Conservation (phyloP, 2,329 filamentous ascomycete species). For the Botryosphaeria dothidea region DNA sequence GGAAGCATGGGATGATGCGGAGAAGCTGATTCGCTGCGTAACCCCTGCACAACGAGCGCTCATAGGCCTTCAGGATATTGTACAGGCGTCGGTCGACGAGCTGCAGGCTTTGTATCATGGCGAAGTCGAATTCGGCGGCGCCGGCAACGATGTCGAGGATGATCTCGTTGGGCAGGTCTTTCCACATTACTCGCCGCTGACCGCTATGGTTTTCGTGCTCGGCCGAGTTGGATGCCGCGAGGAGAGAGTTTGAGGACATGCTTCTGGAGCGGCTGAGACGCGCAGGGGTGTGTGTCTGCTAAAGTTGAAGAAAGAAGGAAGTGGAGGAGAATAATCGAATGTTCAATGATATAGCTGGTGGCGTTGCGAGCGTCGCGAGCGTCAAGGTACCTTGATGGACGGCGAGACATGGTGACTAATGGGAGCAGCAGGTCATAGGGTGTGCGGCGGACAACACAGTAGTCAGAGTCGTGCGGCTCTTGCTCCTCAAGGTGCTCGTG, state of each 20-base stretch:
- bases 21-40: slow-evolving; percentile 8
- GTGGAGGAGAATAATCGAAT: neutral
- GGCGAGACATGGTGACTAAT: slow-evolving; percentile 6
- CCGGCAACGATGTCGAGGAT: slow-evolving; percentile 9
- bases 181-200: neutral
- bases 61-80: slow-evolving; percentile 4
- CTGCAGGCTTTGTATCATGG: neutral
- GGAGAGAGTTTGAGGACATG: neutral
- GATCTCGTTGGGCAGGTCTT: neutral
- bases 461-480: neutral
- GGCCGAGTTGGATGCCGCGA: neutral
- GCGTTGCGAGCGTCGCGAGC: neutral
- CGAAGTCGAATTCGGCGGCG: slow-evolving; percentile 5
- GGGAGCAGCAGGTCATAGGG: neutral
- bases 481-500: neutral
- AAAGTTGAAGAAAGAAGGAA: neutral
- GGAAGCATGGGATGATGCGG: neutral
- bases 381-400: slow-evolving; percentile 14
- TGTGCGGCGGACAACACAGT: slow-evolving; percentile 3
- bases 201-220: neutral
- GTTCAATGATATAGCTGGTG: neutral
- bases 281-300: neutral
- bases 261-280: neutral
- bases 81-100: slow-evolving; percentile 9
- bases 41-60: slow-evolving; percentile 3